Evolutionary conservation across 2,329 filamentous ascomycete species (phyloP).

Genomic region (Fusarium denticulatum): DNA sequence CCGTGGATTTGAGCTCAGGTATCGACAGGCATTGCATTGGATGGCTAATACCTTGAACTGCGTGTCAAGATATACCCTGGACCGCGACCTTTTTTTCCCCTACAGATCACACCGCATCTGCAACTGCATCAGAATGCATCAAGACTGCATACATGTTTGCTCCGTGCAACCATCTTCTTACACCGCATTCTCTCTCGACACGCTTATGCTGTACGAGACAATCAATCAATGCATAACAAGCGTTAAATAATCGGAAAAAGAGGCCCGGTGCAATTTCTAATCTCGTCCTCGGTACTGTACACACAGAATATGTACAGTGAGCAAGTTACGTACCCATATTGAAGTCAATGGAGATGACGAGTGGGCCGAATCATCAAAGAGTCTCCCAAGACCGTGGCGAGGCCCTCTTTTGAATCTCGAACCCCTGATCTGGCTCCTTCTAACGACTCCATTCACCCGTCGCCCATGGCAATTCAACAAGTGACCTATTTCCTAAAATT

Average conservation of each 20-base stretch:
- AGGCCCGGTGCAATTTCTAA: constrained; percentile 3
- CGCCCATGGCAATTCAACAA: constrained; percentile 40
- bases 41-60: constrained; percentile 2
- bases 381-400: constrained; percentile 16
- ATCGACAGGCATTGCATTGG: constrained; percentile 23
- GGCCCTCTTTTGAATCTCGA: constrained; percentile 15
- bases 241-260: background rate
- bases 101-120: constrained; percentile 34
- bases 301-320: background rate
- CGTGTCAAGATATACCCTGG: constrained; percentile 11
- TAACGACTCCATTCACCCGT: constrained; percentile 30
- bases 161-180: constrained; percentile 32
- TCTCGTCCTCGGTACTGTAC: background rate
- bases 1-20: constrained; percentile 18
- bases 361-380: constrained; percentile 41
- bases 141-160: constrained; percentile 22
- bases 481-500: constrained; percentile 11
- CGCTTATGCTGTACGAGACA: constrained; percentile 20
- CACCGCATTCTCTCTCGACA: constrained; percentile 30
- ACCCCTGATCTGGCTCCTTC: constrained; percentile 9
- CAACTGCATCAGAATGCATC: constrained; percentile 15
- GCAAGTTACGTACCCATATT: constrained; percentile 19
- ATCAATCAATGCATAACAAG: constrained; percentile 16
- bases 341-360: constrained; percentile 36
- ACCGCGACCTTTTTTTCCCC: constrained; percentile 1